These are phyloP conservation scores for Trichosporon inkin DNA, from an alignment of 1,284 basidiomycete species.

Conservation along the genomic window DNA sequence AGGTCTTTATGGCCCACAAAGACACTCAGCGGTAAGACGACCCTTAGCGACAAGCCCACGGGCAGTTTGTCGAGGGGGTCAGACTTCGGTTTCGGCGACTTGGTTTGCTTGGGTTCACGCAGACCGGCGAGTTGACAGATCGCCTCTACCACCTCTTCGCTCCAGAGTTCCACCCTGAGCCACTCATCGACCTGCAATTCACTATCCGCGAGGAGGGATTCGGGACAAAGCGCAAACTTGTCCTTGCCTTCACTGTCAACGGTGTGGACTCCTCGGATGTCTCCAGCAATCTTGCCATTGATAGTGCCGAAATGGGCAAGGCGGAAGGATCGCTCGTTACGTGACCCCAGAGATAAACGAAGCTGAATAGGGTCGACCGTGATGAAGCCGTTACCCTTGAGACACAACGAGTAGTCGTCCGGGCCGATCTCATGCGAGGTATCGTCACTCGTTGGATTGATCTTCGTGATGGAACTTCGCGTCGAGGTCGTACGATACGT, in stretches of 20 bases:
- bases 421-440: conserved; percentile 3
- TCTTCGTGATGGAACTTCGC: not conserved
- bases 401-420: not conserved
- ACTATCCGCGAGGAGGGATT: conserved; percentile 56
- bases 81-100: conserved; percentile 8
- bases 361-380: conserved; percentile 35
- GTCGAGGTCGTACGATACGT: not conserved
- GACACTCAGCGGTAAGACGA: conserved; percentile 63
- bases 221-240: conserved; percentile 23
- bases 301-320: conserved; percentile 33
- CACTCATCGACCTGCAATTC: conserved; percentile 59
- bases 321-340: conserved; percentile 29
- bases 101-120: conserved; percentile 19
- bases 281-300: conserved; percentile 25
- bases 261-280: conserved; percentile 26
- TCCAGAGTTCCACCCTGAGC: conserved; percentile 68
- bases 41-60: conserved; percentile 58
- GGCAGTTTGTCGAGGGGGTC: conserved; percentile 55
- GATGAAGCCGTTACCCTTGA: conserved; percentile 21
- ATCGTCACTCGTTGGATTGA: not conserved
- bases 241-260: conserved; percentile 22
- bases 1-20: conserved; percentile 71
- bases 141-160: conserved; percentile 60
- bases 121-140: conserved; percentile 51
- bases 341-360: conserved; percentile 29